Percentiles rank a stretch among this genome's conserved stretches.
Conservation (phyloP, 2,329 filamentous ascomycete genomes). For the Colletotrichum brevisporum region DNA sequence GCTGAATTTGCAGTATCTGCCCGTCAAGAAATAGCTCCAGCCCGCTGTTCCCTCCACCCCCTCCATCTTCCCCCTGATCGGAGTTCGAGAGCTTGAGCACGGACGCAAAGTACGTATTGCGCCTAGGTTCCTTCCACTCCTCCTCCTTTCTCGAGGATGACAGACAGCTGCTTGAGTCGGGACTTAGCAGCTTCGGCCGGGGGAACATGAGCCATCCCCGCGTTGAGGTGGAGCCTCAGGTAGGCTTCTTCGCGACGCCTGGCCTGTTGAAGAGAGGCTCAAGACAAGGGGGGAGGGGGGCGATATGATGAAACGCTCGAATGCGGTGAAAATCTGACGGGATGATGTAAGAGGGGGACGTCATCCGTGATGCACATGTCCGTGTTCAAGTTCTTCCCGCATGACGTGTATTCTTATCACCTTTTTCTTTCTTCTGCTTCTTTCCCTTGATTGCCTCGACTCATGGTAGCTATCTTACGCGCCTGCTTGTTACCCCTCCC, state of each 20-base stretch:
- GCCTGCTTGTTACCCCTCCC: too few species aligned
- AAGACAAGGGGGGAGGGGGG: background rate
- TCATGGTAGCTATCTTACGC: too few species aligned
- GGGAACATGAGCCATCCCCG: background rate
- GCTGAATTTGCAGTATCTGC: too few species aligned
- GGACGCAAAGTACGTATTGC: too few species aligned
- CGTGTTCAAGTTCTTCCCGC: background rate
- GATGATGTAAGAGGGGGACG: background rate
- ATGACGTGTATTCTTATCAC: background rate
- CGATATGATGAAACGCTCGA: background rate
- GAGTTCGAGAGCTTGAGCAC: slow-evolving; percentile 1
- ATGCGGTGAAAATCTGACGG: background rate
- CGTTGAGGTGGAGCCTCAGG: too few species aligned
- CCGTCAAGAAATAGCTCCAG: too few species aligned
- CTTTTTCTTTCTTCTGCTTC: background rate
- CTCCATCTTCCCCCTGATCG: background rate
- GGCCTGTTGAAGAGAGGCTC: too few species aligned
- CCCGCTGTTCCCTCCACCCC: background rate
- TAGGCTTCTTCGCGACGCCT: too few species aligned
- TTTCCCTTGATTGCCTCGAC: too few species aligned
- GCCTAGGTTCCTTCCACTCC: too few species aligned
- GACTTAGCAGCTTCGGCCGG: background rate
- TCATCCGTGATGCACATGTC: background rate
- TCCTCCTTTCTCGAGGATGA: background rate
- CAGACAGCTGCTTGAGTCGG: background rate